Conservation (phyloP, 2,329 filamentous ascomycete genomes). For the Dothistroma septosporum region DNA sequence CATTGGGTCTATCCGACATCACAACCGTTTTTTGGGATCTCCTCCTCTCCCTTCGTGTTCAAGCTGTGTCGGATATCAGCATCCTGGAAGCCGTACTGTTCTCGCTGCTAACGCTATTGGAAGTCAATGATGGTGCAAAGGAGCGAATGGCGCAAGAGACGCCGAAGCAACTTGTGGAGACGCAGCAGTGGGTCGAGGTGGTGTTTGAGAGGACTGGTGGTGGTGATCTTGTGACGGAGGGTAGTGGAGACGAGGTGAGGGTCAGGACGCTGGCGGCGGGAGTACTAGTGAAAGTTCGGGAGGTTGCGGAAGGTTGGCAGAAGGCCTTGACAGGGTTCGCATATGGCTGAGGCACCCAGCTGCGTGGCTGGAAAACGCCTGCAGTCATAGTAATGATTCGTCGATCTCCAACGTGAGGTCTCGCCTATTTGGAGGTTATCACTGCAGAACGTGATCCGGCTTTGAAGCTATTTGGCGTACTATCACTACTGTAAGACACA, state of each 20-base stretch:
- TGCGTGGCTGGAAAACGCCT: no score
- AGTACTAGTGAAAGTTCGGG: constrained; percentile 70
- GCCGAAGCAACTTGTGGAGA: constrained; percentile 75
- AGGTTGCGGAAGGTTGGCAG: constrained; percentile 79
- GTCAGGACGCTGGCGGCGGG: constrained; percentile 75
- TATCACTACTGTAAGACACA: neutral
- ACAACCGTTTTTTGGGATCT: constrained; percentile 81
- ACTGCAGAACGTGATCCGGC: no score
- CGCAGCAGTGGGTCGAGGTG: constrained; percentile 75
- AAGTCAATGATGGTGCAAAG: constrained; percentile 68
- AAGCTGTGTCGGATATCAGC: constrained; percentile 43
- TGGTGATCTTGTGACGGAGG: constrained; percentile 41
- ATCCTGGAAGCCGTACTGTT: constrained; percentile 74
- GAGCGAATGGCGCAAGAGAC: constrained; percentile 69
- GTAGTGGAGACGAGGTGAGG: constrained; percentile 73
- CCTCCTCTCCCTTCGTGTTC: constrained; percentile 65
- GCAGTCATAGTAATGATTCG: no score
- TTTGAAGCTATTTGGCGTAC: no score
- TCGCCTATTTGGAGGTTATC: no score
- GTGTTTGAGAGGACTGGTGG: constrained; percentile 59
- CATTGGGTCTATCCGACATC: constrained; percentile 70
- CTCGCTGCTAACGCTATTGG: constrained; percentile 71
- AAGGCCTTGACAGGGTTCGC: constrained; percentile 63
- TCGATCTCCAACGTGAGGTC: no score
- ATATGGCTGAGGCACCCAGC: neutral